Base-by-base conservation (phyloP, 306 rosid genomes). In the Rubus idaeus region DNA sequence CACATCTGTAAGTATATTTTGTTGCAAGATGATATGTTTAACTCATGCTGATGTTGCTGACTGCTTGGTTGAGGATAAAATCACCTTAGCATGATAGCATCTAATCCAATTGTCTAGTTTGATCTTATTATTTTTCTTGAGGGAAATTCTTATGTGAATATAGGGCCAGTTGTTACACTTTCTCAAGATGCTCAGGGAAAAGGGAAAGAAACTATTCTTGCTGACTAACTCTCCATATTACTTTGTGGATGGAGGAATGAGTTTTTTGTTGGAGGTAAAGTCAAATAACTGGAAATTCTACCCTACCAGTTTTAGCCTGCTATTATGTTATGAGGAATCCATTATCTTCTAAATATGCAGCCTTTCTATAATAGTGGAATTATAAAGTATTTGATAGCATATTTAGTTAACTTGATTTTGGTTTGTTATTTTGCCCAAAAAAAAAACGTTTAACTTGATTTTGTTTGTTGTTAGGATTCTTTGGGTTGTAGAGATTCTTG, bases 241-340 rank as follows among this genome's bases (percentile, higher is more conserved):
- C 87, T 95, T 95, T 88, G 98, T 95, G 80, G 95, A 95, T 87
- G 95, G 91, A 70, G 98, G 98, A 72, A 95, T 95, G 97, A 91
- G 88, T 74, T 95, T 80, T 84, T 81, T 95, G 90, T 80, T 92
- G 88, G 87, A 90, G 97, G 98, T 95, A 86, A 30, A 84, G 35
- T 77, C 77, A 63, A 75, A 52, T 66, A 42, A 62, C 67, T 64
- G 41, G 64, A 74, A 79, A 46, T 72, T 71, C n/a, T 63, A 69
- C 66, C 35, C 30, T 46, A 76, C 52, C 62, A 55, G 35, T 68
- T 53, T 58, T 78, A 70, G 35, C 70, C 65, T 70, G 70, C 10
- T 45, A 30, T 20, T 35, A 0, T 37, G 47, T 35, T 40, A 12
- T 30, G 44, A 35, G 39, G 21, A 26, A 35, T 62, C 3, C 10